These are phyloP conservation scores for Fusarium anguioides DNA, from an alignment of 2,329 filamentous ascomycete genomes.

Conservation along the genomic window DNA sequence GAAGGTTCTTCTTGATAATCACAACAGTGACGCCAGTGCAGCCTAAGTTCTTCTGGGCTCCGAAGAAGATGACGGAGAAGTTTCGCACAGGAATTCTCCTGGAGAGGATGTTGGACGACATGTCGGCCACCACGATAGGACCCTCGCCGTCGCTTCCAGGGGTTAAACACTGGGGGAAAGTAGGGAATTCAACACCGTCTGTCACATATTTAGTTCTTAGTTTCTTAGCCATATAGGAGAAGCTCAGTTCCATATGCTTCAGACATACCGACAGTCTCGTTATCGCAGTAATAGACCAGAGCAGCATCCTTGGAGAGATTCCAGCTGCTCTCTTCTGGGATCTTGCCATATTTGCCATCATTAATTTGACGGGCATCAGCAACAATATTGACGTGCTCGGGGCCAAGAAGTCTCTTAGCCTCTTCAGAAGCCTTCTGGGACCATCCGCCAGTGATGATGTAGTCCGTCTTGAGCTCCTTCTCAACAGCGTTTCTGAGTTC, in stretches of 20 bases:
- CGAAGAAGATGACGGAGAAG: slow-evolving; percentile 88
- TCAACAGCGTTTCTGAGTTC: slow-evolving; percentile 72
- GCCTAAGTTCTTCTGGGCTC: slow-evolving; percentile 95
- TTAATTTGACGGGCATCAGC: slow-evolving; percentile 74
- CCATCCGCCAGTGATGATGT: slow-evolving; percentile 89
- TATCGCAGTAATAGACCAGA: slow-evolving; percentile 90
- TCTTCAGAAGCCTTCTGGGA: slow-evolving; percentile 90
- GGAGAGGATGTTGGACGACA: slow-evolving; percentile 94
- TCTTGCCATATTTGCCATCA: slow-evolving; percentile 85
- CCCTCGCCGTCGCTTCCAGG: slow-evolving; percentile 69
- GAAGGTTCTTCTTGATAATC: slow-evolving; percentile 82
- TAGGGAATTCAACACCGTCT: slow-evolving; percentile 90
- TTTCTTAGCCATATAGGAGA: too few species aligned
- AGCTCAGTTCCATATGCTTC: too few species aligned
- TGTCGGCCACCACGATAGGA: slow-evolving; percentile 87
- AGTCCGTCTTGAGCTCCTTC: slow-evolving; percentile 83
- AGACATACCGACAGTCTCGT: slow-evolving; percentile 76
- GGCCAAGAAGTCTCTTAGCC: slow-evolving; percentile 79
- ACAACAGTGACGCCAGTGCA: slow-evolving; percentile 87
- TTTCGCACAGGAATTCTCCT: slow-evolving; percentile 80
- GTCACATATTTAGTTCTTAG: too few species aligned
- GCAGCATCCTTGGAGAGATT: slow-evolving; percentile 75
- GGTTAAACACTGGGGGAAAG: slow-evolving; percentile 73
- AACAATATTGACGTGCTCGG: slow-evolving; percentile 80
- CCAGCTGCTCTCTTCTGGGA: slow-evolving; percentile 82